These are phyloP conservation scores for Alnus glutinosa DNA, from an alignment of 306 rosid species.

Conservation along the genomic window DNA sequence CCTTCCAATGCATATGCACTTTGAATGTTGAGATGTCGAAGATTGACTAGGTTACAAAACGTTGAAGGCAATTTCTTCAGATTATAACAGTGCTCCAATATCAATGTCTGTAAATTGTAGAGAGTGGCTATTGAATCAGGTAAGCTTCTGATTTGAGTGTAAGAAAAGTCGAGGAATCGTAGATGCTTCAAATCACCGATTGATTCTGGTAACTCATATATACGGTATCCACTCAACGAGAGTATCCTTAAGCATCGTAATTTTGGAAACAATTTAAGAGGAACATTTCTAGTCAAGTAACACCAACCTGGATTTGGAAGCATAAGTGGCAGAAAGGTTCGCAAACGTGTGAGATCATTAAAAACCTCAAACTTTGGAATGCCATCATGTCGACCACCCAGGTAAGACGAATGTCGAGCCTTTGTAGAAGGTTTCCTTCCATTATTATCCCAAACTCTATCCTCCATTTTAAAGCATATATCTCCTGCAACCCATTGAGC, in stretches of 20 bases:
- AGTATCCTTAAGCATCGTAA: neutral
- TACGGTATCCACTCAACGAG: neutral
- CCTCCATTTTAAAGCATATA: rapidly evolving
- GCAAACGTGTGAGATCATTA: conserved; percentile 22
- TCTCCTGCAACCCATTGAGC: neutral
- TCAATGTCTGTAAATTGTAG: conserved; percentile 1
- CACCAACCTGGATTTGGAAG: too few relatives aligned
- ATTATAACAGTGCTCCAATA: neutral
- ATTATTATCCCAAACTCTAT: too few relatives aligned
- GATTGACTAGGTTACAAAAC: neutral
- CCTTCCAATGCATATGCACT: too few relatives aligned
- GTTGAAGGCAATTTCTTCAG: neutral
- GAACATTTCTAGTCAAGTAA: neutral
- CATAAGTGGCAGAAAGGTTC: conserved; percentile 54
- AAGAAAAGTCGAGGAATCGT: neutral
- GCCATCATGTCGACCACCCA: too few relatives aligned
- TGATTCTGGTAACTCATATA: neutral
- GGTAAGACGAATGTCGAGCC: neutral
- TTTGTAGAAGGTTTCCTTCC: neutral
- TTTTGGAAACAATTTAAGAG: neutral
- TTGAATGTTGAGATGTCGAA: too few relatives aligned
- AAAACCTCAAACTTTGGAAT: neutral
- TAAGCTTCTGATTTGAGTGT: too few relatives aligned
- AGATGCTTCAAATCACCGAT: neutral
- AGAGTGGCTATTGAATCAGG: too few relatives aligned